Base-by-base conservation (phyloP, 306 rosid species). In the Cucumis hystrix region DNA sequence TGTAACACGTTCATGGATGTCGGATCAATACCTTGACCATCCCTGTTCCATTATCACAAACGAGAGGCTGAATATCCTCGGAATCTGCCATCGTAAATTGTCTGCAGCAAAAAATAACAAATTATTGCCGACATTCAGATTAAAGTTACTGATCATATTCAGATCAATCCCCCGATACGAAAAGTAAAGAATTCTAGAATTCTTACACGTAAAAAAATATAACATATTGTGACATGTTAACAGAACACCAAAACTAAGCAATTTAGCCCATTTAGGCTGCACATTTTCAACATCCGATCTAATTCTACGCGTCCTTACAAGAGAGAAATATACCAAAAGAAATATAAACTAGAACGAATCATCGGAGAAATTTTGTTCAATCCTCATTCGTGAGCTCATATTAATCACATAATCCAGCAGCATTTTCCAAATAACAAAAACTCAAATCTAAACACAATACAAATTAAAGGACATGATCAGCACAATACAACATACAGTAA, bases 61-160 rank as follows among this genome's bases (percentile, higher is more conserved):
- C 98, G 84, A 93, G 96, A 54, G 98, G 98, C 86, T 93, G 98
- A 77, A 93, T 93, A 78, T 93, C 98, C 87, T 93, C 98, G 49
- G 68, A 77, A 8, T 93, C 98, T 79, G 93, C 94, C 97, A 91
- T 93, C 81, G 78, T 80, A 52, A 83, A 87, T 76, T 6, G 71
- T 45, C 57, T 85, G 61, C 89, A 79, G 77, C 84, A 79, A 37
- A 78, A 76, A 81, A 76, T 30, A 28, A 81, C 57, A 69, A 41
- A 35, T 45, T 20, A 55, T 47, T 47, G 75, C 20, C 15, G 28
- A 15, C 15, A 21, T 75, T 20, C 66, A 75, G 52, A 58, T 75
- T 56, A 75, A 57, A 75, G 57, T 56, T 7, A 33, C 51, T 25
- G 21, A 8, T 71, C 58, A 25, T 47, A 13, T 1, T n/a, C 76